A percentile compares a stretch with the other conserved stretches of the same genome.
These are phyloP conservation scores for Lathyrus oleraceus DNA, from an alignment of 306 rosid genomes.

Conservation along the genomic window DNA sequence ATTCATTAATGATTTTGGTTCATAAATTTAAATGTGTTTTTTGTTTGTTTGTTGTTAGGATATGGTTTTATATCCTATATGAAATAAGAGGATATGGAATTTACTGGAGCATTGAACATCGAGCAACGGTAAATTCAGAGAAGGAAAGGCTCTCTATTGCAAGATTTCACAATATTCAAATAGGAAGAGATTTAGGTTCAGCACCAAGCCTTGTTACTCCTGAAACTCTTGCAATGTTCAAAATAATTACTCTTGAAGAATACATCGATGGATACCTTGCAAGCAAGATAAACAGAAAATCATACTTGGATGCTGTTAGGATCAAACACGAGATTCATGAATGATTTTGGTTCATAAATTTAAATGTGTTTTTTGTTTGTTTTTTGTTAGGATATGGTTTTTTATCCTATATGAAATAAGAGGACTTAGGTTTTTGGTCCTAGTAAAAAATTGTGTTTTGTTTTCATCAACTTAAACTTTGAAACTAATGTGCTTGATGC, in stretches of 20 bases:
- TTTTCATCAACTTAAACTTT: no score
- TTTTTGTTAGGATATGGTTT: no score
- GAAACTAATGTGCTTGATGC: no score
- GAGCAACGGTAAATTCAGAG: slow-evolving; percentile 25
- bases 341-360: no score
- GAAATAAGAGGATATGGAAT: no score
- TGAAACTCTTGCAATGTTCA: slow-evolving; percentile 31
- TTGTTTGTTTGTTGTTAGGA: no score
- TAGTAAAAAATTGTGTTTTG: no score
- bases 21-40: no score
- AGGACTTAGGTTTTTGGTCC: no score
- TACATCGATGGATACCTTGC: slow-evolving; percentile 29
- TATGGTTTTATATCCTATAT: no score
- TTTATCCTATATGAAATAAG: no score
- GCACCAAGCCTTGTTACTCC: slow-evolving; percentile 22
- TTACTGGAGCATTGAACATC: slow-evolving; percentile 38
- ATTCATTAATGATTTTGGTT: slow-evolving; percentile 4
- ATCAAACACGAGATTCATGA: not conserved
- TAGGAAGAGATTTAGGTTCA: slow-evolving; percentile 12
- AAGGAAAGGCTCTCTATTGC: slow-evolving; percentile 42
- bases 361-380: no score
- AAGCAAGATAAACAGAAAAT: slow-evolving; percentile 34
- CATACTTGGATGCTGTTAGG: slow-evolving; percentile 18
- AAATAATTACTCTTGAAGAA: slow-evolving; percentile 26
- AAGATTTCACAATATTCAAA: slow-evolving; percentile 26